Evolutionary conservation across 257 asterid genomes (phyloP).

Genomic region (Ilex aquifolium): DNA sequence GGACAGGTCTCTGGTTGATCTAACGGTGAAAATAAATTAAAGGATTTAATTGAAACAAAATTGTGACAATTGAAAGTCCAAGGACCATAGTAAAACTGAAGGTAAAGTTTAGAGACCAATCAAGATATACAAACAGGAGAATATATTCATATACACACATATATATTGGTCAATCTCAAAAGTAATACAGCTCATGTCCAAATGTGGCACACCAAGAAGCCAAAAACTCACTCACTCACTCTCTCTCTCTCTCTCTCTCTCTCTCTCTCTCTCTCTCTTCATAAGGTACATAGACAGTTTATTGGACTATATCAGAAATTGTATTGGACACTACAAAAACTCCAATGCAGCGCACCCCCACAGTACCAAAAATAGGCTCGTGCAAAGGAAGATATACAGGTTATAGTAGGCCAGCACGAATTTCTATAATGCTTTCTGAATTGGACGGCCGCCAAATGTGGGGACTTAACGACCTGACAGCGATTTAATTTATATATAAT

Average conservation of each 20-base stretch:
- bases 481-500: no score
- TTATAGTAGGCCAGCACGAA: constrained; percentile 6
- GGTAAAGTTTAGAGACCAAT: no score
- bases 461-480: constrained; percentile 17
- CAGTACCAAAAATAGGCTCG: constrained; percentile 19
- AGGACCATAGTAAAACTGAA: no score
- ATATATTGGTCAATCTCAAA: constrained; percentile 6
- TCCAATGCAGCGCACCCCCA: constrained; percentile 6
- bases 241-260: no score
- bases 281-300: no score
- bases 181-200: constrained; percentile 24
- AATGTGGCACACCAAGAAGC: neutral
- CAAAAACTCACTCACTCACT: neutral
- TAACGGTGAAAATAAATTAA: no score
- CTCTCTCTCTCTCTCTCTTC: no score
- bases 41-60: no score
- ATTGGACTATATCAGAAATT: no score
- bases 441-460: constrained; percentile 36
- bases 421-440: constrained; percentile 23
- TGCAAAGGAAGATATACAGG: neutral
- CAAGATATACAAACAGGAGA: no score
- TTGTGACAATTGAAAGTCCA: no score
- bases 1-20: no score
- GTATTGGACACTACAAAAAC: constrained; percentile 1
- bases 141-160: neutral